These are phyloP conservation scores for Babesia ovata DNA, from an alignment of 169 alveolate genomes.

Conservation along the genomic window DNA sequence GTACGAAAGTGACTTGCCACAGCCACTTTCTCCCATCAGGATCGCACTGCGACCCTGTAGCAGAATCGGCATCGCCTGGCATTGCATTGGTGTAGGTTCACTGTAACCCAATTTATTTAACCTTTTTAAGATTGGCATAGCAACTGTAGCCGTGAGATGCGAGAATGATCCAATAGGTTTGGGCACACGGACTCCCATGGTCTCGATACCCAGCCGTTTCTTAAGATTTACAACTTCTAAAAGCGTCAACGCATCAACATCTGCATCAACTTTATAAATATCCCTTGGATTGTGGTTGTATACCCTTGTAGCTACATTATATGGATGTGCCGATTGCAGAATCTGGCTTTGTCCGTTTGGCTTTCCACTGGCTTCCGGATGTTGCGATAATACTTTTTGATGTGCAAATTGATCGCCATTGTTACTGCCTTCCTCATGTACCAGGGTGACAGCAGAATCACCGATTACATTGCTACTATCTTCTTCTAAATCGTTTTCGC, in stretches of 20 bases:
- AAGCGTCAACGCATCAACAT: conserved; percentile 26
- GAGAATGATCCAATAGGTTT: conserved; percentile 61
- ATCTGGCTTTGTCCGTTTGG: too few relatives aligned
- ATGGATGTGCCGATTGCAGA: too few relatives aligned
- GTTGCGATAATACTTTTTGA: too few relatives aligned
- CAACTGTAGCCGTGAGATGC: conserved; percentile 21
- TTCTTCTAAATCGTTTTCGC: not conserved
- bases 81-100: conserved; percentile 86
- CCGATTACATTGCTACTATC: too few relatives aligned
- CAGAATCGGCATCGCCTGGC: conserved; percentile 87
- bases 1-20: conserved; percentile 89
- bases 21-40: conserved; percentile 88
- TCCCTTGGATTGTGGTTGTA: not conserved
- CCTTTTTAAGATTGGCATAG: conserved; percentile 23
- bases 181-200: conserved; percentile 65
- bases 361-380: too few relatives aligned
- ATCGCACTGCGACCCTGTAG: conserved; percentile 83
- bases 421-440: too few relatives aligned
- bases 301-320: too few relatives aligned
- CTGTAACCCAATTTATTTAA: conserved; percentile 65
- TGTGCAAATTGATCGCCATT: too few relatives aligned
- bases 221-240: conserved; percentile 38
- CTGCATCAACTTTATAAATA: conserved; percentile 47
- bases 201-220: conserved; percentile 53
- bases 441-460: too few relatives aligned